These are phyloP conservation scores for Salix arbutifolia DNA, from an alignment of 345 rosid species.

Conservation along the genomic window DNA sequence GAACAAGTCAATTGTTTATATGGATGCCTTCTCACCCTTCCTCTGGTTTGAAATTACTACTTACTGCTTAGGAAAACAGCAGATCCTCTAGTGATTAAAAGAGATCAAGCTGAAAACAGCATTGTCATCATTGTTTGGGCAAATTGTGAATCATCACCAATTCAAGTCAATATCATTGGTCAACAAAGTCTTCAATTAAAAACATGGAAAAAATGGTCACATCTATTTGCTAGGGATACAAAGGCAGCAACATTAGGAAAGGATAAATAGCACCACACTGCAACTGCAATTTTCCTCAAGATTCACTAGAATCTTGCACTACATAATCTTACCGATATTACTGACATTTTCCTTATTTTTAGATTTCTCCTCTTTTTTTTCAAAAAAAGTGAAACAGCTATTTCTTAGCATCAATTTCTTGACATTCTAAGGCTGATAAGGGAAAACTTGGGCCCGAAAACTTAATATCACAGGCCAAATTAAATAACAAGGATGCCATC, in stretches of 20 bases:
- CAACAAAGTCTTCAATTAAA: neutral
- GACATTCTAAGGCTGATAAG: neutral
- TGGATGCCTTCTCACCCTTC: neutral
- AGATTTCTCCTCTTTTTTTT: neutral
- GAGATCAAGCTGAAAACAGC: neutral
- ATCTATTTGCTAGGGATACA: neutral
- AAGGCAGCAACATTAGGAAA: neutral
- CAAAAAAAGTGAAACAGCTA: neutral
- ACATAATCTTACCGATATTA: neutral
- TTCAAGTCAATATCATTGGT: neutral
- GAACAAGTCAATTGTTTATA: neutral
- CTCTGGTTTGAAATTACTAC: neutral
- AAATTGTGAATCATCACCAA: neutral
- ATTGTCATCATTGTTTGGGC: neutral
- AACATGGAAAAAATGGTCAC: neutral
- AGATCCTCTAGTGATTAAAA: neutral
- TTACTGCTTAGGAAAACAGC: neutral
- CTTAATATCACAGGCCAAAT: neutral
- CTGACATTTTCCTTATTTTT: neutral
- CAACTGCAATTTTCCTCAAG: neutral
- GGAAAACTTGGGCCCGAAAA: neutral
- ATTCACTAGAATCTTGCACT: neutral
- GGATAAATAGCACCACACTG: no score
- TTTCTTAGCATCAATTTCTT: neutral
- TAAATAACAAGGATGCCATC: neutral